These are phyloP conservation scores for Colletotrichum sp. DNA, from an alignment of 2,329 filamentous ascomycete species.

Conservation along the genomic window DNA sequence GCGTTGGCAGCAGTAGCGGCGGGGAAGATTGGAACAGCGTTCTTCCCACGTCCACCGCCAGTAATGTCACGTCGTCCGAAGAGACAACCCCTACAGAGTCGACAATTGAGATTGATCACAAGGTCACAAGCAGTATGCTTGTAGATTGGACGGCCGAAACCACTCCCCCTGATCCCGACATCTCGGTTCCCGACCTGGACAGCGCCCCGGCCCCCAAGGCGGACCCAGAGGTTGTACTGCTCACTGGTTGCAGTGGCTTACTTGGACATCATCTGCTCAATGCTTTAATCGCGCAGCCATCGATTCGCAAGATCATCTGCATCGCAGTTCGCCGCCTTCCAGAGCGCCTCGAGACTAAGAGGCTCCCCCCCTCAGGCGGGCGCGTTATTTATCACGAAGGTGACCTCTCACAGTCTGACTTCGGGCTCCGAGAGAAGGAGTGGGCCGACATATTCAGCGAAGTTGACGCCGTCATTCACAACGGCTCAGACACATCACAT, in stretches of 20 bases:
- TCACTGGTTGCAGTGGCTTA: background rate
- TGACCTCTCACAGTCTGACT: conserved; percentile 28
- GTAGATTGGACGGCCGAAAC: background rate
- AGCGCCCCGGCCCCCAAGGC: background rate
- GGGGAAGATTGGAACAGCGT: background rate
- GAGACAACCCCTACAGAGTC: background rate
- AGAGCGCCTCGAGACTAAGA: background rate
- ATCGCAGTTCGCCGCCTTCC: background rate
- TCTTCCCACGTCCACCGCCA: background rate
- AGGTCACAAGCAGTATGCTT: background rate
- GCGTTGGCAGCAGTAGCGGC: conserved; percentile 26
- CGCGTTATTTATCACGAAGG: conserved; percentile 21
- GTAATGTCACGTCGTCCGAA: background rate
- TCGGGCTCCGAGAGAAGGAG: background rate
- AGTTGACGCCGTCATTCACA: background rate
- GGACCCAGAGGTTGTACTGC: background rate
- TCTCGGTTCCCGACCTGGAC: background rate
- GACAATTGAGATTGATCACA: background rate
- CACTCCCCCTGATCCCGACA: background rate
- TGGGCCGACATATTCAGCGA: background rate
- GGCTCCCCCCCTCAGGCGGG: background rate
- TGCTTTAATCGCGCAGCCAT: background rate
- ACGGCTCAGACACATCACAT: background rate
- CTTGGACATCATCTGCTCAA: background rate
- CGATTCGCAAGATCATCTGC: background rate